These are phyloP conservation scores for Aleurites moluccanus DNA, from an alignment of 441 rosid species.

Conservation along the genomic window DNA sequence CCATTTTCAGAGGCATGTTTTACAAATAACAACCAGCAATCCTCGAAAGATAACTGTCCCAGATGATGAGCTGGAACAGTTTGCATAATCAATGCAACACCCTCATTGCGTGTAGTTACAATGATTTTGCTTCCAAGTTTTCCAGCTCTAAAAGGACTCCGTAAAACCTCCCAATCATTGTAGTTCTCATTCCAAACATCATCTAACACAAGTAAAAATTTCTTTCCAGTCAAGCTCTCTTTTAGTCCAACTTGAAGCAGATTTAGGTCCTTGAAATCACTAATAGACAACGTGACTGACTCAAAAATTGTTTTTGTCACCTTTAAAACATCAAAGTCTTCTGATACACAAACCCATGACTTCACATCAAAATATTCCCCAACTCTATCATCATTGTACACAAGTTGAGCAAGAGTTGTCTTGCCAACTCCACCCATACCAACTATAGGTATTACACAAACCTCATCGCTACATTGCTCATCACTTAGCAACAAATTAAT, in stretches of 20 bases:
- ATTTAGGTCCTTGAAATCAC: conserved; percentile 22
- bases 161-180: conserved; percentile 28
- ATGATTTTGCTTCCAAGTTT: conserved; percentile 29
- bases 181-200: conserved; percentile 22
- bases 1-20: conserved; percentile 21
- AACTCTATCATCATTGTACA: background rate
- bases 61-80: conserved; percentile 7
- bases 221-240: conserved; percentile 8
- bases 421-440: conserved; percentile 7
- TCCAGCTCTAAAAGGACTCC: conserved; percentile 23
- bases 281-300: conserved; percentile 13
- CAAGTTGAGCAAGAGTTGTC: no score
- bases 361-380: background rate
- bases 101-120: conserved; percentile 26
- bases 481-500: background rate
- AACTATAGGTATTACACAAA: background rate
- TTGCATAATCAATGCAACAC: conserved; percentile 15
- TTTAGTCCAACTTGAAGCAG: conserved; percentile 24
- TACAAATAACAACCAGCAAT: conserved; percentile 24
- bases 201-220: conserved; percentile 25
- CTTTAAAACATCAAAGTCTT: conserved; percentile 13
- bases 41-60: conserved; percentile 12
- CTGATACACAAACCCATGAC: conserved; percentile 21
- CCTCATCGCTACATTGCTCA: no score
- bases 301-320: conserved; percentile 20